phyloP scores from a whole-genome alignment of 1,139 yeast species.

The Geotrichum klebahnii region DNA sequence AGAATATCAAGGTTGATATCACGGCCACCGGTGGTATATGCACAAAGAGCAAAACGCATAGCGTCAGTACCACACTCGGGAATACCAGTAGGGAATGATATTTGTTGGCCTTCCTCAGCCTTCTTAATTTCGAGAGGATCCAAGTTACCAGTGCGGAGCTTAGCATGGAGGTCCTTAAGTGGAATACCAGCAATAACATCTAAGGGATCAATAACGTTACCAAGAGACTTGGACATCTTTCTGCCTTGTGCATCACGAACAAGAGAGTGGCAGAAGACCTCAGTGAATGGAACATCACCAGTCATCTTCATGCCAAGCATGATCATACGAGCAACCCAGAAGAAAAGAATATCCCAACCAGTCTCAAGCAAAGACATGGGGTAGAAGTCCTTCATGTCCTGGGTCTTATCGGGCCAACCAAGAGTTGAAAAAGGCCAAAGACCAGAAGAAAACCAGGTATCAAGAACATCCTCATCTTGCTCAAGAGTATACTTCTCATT shows the following conservation, averaged over 20 bases:
- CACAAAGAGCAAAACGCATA: slow-evolving; percentile 94
- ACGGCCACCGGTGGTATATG: slow-evolving; percentile 97
- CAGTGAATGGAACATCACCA: slow-evolving; percentile 87
- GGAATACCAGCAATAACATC: slow-evolving; percentile 90
- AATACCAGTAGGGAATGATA: slow-evolving; percentile 92
- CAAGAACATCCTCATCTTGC: slow-evolving; percentile 97
- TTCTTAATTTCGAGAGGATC: slow-evolving; percentile 84
- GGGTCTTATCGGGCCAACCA: slow-evolving; percentile 85
- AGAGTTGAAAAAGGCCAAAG: slow-evolving; percentile 95
- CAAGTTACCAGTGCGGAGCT: slow-evolving; percentile 74
- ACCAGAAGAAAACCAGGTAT: slow-evolving; percentile 98
- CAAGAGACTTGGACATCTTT: slow-evolving; percentile 96
- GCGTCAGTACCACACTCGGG: slow-evolving; percentile 99
- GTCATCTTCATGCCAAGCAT: slow-evolving; percentile 85
- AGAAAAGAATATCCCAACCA: slow-evolving; percentile 98
- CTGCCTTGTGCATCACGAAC: slow-evolving; percentile 99
- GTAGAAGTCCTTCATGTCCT: slow-evolving; percentile 70
- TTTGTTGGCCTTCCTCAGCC: slow-evolving; percentile 84
- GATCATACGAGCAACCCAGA: slow-evolving; percentile 98
- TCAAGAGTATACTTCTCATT: slow-evolving; percentile 66
- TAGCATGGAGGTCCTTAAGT: slow-evolving; percentile 72
- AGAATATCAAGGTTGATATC: slow-evolving; percentile 93
- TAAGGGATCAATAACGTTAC: slow-evolving; percentile 92
- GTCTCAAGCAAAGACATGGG: slow-evolving; percentile 95
- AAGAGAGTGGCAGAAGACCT: slow-evolving; percentile 96